These are phyloP conservation scores for Phytophthora foliorum DNA, from an alignment of 352 stramenopile species.

Conservation along the genomic window DNA sequence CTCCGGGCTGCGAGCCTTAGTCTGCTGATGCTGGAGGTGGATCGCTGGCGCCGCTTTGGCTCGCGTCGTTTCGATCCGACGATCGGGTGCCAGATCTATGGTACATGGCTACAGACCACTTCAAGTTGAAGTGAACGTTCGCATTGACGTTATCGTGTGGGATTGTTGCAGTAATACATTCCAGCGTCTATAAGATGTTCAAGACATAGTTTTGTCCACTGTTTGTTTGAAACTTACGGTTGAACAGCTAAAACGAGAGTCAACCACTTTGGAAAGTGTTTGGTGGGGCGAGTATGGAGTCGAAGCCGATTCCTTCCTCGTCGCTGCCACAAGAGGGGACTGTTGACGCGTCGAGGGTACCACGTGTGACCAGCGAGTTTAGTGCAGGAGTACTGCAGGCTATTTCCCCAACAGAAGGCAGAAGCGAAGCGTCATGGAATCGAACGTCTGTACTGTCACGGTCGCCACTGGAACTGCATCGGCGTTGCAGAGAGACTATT, in stretches of 20 bases:
- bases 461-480: conserved; percentile 29
- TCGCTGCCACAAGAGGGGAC: neutral
- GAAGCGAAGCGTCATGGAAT: neutral
- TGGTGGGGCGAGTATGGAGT: neutral
- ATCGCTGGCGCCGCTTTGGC: conserved; percentile 22
- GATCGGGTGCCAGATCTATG: conserved; percentile 12
- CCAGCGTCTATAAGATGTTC: neutral
- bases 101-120: conserved; percentile 28
- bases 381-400: neutral
- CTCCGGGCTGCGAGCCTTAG: neutral
- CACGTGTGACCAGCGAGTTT: neutral
- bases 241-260: conserved; percentile 8
- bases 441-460: neutral
- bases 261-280: conserved; percentile 6
- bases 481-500: conserved; percentile 27
- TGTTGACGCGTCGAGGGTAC: neutral
- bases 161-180: no score
- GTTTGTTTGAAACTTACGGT: conserved; percentile 34
- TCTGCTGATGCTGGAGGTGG: neutral
- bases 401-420: neutral
- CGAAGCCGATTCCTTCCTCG: neutral
- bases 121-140: conserved; percentile 11
- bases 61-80: conserved; percentile 36
- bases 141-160: neutral
- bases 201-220: neutral